Percentiles rank a stretch among this genome's conserved stretches.
These are phyloP conservation scores for Leucocoprinus sp. DNA, from an alignment of 768 basidiomycete species.

Conservation along the genomic window DNA sequence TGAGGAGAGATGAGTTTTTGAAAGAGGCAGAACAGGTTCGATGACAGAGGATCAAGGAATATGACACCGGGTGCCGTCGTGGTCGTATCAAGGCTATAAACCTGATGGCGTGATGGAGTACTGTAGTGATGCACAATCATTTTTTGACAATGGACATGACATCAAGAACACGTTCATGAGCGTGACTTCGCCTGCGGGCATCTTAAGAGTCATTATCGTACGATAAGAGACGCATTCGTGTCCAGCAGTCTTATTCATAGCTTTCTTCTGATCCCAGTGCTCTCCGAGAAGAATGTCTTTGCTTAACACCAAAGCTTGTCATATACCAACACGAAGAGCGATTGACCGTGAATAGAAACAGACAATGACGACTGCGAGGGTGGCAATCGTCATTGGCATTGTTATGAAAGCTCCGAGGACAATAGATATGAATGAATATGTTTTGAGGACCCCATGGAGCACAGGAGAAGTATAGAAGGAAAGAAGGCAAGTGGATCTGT, in stretches of 20 bases:
- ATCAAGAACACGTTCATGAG: neutral
- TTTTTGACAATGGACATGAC: neutral
- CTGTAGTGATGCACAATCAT: neutral
- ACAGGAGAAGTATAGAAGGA: conserved; percentile 2
- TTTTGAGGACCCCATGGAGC: neutral
- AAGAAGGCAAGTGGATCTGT: neutral
- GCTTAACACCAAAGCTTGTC: neutral
- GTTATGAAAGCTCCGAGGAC: conserved; percentile 17
- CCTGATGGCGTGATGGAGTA: neutral
- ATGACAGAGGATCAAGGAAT: neutral
- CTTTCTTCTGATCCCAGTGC: neutral
- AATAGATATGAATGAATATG: conserved; percentile 5
- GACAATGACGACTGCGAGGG: conserved; percentile 28
- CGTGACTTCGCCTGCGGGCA: neutral
- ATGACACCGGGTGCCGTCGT: neutral
- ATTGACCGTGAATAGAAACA: conserved; percentile 33
- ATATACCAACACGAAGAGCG: conserved; percentile 27
- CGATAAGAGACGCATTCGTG: neutral
- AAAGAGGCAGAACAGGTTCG: neutral
- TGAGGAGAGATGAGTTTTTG: neutral
- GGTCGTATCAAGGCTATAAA: neutral
- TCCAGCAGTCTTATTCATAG: neutral
- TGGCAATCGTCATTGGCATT: conserved; percentile 28
- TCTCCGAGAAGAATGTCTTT: neutral
- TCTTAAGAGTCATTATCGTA: neutral